Percentiles rank a stretch among this genome's conserved stretches.
Evolutionary conservation across 768 basidiomycete species (phyloP).

Genomic region (Cystobasidium ongulense): DNA sequence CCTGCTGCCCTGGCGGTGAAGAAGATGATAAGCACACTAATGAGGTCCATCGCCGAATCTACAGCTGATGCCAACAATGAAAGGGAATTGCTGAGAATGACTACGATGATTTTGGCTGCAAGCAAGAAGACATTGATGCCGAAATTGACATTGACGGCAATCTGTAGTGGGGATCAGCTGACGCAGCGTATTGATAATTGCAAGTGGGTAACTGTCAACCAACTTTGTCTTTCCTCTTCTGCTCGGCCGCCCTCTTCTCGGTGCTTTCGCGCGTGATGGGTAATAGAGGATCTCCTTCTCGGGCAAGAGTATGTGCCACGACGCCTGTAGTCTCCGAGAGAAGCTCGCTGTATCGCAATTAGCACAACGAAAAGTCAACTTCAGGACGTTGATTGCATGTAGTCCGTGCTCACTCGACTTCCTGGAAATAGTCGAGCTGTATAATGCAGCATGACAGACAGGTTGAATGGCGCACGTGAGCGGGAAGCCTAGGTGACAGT

Average conservation of each 20-base stretch:
- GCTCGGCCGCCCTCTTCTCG: not conserved
- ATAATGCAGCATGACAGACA: not conserved
- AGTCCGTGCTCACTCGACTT: conserved; percentile 13
- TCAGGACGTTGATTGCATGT: not conserved
- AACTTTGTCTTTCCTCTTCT: not conserved
- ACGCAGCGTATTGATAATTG: not conserved
- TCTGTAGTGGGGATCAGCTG: not conserved
- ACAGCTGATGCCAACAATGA: conserved; percentile 47
- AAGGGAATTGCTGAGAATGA: conserved; percentile 47
- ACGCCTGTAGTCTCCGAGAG: conserved; percentile 12
- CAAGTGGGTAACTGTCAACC: not conserved
- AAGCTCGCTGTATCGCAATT: conserved; percentile 15
- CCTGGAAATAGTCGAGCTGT: conserved; percentile 29
- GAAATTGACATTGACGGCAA: conserved; percentile 41
- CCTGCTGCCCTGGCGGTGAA: conserved; percentile 45
- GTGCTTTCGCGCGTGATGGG: conserved; percentile 19
- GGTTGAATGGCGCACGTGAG: not conserved
- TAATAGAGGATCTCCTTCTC: conserved; percentile 17
- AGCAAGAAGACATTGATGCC: conserved; percentile 45
- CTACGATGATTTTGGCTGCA: conserved; percentile 45
- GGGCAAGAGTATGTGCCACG: conserved; percentile 13
- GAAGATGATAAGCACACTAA: conserved; percentile 48
- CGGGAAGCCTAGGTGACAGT: not conserved
- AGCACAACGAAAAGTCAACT: too few species aligned
- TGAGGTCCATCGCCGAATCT: conserved; percentile 47